Percentiles rank a stretch among this genome's conserved stretches.
Conservation (phyloP, 805 yeast genomes). For the Wickerhamiella slavikovae region DNA sequence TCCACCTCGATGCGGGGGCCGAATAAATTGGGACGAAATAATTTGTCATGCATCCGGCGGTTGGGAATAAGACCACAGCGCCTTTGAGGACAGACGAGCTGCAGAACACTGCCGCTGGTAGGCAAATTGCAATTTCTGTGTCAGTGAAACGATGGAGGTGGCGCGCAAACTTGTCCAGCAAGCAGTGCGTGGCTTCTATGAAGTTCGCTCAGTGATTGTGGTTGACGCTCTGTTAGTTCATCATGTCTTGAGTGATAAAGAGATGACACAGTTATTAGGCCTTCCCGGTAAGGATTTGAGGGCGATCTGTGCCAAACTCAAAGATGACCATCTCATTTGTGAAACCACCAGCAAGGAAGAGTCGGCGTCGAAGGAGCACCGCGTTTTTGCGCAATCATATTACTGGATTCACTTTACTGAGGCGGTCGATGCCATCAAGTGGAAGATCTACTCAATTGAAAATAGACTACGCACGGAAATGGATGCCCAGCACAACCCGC, state of each 20-base stretch:
- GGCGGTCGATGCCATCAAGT: conserved; percentile 86
- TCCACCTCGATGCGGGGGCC: too few relatives aligned
- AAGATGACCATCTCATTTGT: conserved; percentile 59
- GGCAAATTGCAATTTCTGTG: too few relatives aligned
- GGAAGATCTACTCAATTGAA: conserved; percentile 85
- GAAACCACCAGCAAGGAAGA: conserved; percentile 27
- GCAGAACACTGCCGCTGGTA: too few relatives aligned
- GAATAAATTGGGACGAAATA: too few relatives aligned
- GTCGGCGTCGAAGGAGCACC: conserved; percentile 29
- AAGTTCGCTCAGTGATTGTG: conserved; percentile 61
- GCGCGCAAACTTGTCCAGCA: conserved; percentile 42
- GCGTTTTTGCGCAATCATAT: conserved; percentile 58
- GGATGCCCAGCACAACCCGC: conserved; percentile 71
- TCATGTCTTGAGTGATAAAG: conserved; percentile 83
- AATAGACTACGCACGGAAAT: conserved; percentile 61
- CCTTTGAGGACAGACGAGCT: too few relatives aligned
- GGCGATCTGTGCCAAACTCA: conserved; percentile 54
- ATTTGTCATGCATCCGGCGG: too few relatives aligned
- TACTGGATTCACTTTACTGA: conserved; percentile 79
- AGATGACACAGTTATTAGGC: conserved; percentile 58
- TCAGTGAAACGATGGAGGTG: conserved; percentile 18
- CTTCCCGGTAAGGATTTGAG: conserved; percentile 76
- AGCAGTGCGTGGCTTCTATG: conserved; percentile 74
- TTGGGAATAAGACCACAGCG: too few relatives aligned
- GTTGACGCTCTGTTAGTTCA: conserved; percentile 77